Percentiles rank a stretch among this genome's conserved stretches.
Evolutionary conservation across 345 rosid species (phyloP).

Genomic region (Pseudoturritis turrita): DNA sequence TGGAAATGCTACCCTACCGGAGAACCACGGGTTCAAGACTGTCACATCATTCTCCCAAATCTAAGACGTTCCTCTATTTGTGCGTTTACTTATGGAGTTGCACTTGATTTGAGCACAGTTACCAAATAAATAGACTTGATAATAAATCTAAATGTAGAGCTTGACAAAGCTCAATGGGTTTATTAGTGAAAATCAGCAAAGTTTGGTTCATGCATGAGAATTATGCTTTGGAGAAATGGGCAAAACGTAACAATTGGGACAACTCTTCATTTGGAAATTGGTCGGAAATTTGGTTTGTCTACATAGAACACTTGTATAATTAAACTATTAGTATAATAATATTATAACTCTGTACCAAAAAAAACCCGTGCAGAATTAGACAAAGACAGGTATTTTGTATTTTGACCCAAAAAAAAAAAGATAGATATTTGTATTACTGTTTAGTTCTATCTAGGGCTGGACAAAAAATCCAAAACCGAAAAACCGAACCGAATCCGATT

Average conservation of each 20-base stretch:
- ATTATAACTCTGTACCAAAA: not conserved
- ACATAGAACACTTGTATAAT: not conserved
- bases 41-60: conserved; percentile 54
- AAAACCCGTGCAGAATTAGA: not conserved
- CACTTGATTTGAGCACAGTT: conserved; percentile 3
- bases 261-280: not conserved
- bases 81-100: not conserved
- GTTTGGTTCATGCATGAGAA: conserved; percentile 6
- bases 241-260: not conserved
- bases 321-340: not conserved
- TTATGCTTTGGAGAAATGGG: not conserved
- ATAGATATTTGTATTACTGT: too few relatives aligned
- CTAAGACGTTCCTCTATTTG: conserved; percentile 26
- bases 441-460: too few relatives aligned
- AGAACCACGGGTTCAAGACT: conserved; percentile 65
- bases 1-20: conserved; percentile 60
- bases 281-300: not conserved
- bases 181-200: not conserved
- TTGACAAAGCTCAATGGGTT: not conserved
- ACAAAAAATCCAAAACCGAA: too few relatives aligned
- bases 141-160: not conserved
- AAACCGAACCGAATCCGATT: too few relatives aligned
- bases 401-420: too few relatives aligned
- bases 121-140: conserved; percentile 6
- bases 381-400: not conserved